These are phyloP conservation scores for Gynandropsis gynandra DNA, from an alignment of 345 rosid genomes.

Conservation along the genomic window DNA sequence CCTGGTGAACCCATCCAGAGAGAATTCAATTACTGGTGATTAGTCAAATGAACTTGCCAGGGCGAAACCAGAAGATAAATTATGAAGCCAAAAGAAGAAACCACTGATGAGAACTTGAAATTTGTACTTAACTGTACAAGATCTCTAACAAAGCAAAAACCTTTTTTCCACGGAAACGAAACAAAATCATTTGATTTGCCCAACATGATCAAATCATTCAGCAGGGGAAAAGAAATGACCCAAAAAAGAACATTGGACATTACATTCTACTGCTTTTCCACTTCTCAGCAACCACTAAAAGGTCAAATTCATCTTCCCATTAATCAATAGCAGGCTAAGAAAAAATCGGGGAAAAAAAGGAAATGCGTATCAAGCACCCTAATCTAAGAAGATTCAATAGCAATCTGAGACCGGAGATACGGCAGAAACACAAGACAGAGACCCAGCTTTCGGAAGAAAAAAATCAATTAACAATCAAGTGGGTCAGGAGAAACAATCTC, in stretches of 20 bases:
- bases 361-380: background rate
- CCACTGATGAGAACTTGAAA: background rate
- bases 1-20: constrained; percentile 35
- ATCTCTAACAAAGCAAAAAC: constrained; percentile 15
- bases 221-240: background rate
- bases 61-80: constrained; percentile 3
- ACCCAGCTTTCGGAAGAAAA: constrained; percentile 5
- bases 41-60: no score
- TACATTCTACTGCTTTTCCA: background rate
- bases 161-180: background rate
- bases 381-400: constrained; percentile 5
- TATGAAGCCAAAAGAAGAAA: background rate
- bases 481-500: constrained; percentile 9
- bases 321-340: background rate
- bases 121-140: constrained; percentile 2
- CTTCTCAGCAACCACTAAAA: background rate
- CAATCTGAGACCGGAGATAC: background rate
- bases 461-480: constrained; percentile 7
- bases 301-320: background rate
- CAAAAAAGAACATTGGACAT: background rate
- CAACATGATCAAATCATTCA: background rate
- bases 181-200: constrained; percentile 3
- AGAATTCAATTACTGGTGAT: constrained; percentile 4
- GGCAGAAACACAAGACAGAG: background rate
- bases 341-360: background rate